phyloP scores from a whole-genome alignment of 2,329 filamentous ascomycete genomes.

The Apiospora malaysiana region DNA sequence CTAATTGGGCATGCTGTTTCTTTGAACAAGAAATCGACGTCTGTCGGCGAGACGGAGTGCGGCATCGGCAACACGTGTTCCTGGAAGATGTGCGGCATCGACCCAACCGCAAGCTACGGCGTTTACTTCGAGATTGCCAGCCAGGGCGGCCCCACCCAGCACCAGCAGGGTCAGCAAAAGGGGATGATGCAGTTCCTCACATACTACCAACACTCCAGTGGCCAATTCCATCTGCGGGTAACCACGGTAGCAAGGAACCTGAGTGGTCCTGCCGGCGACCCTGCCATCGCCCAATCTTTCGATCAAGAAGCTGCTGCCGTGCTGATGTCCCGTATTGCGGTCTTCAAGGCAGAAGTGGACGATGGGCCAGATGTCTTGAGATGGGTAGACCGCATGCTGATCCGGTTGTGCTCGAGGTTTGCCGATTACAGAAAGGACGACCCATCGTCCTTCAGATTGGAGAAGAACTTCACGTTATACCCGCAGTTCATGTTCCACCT shows the following conservation, averaged over 20 bases:
- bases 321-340: slow-evolving; percentile 98
- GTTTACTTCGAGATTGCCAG: slow-evolving; percentile 98
- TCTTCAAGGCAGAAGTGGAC: slow-evolving; percentile 98
- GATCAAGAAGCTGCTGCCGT: slow-evolving; percentile 98
- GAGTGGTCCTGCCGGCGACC: slow-evolving; percentile 92
- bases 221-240: slow-evolving; percentile 93
- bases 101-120: slow-evolving; percentile 90
- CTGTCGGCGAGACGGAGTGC: slow-evolving; percentile 96
- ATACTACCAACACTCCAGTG: slow-evolving; percentile 97
- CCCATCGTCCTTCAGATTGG: slow-evolving; percentile 91
- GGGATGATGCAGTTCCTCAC: slow-evolving; percentile 98
- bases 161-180: slow-evolving; percentile 86
- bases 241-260: slow-evolving; percentile 92
- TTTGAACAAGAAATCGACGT: slow-evolving; percentile 96
- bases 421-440: slow-evolving; percentile 99
- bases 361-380: slow-evolving; percentile 97
- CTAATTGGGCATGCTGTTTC: slow-evolving; percentile 96
- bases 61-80: slow-evolving; percentile 98
- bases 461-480: slow-evolving; percentile 99
- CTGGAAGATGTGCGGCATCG: slow-evolving; percentile 99
- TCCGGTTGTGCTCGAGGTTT: slow-evolving; percentile 93
- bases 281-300: slow-evolving; percentile 94
- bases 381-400: slow-evolving; percentile 99
- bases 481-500: slow-evolving; percentile 99
- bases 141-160: slow-evolving; percentile 83